These are phyloP conservation scores for Alnus glutinosa DNA, from an alignment of 306 rosid genomes.

Conservation along the genomic window DNA sequence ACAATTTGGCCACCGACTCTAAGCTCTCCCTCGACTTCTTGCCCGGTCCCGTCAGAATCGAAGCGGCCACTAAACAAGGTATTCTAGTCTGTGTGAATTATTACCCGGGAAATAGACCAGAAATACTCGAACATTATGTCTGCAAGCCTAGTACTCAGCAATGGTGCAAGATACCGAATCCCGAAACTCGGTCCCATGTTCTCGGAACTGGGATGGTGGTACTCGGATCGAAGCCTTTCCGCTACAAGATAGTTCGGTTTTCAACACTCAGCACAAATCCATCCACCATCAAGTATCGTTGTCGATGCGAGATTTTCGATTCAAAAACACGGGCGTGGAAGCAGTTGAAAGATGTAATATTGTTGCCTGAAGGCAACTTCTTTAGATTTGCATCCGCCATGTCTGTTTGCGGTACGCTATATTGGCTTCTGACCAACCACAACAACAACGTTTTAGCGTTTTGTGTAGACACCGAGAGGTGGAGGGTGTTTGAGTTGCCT, in stretches of 20 bases:
- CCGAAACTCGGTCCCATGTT: background rate
- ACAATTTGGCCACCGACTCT: background rate
- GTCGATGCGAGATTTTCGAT: conserved; percentile 1
- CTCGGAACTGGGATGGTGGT: background rate
- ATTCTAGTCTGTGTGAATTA: background rate
- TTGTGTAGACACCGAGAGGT: background rate
- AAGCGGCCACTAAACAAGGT: background rate
- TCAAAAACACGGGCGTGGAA: conserved; percentile 12
- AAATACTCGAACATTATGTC: background rate
- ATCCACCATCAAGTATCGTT: background rate
- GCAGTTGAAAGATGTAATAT: background rate
- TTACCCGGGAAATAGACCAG: background rate
- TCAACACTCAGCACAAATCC: background rate
- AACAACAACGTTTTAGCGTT: background rate
- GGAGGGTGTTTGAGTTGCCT: conserved; percentile 1
- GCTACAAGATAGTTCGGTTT: conserved; percentile 10
- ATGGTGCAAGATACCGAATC: background rate
- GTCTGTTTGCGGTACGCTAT: background rate
- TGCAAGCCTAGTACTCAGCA: background rate
- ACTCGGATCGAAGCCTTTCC: conserved; percentile 6
- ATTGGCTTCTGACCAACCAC: background rate
- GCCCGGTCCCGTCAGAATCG: background rate
- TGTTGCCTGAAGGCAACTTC: background rate
- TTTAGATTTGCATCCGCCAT: background rate
- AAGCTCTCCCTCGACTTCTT: background rate